Conservation (phyloP, 2,329 filamentous ascomycete genomes). For the Pseudopyricularia javanii region DNA sequence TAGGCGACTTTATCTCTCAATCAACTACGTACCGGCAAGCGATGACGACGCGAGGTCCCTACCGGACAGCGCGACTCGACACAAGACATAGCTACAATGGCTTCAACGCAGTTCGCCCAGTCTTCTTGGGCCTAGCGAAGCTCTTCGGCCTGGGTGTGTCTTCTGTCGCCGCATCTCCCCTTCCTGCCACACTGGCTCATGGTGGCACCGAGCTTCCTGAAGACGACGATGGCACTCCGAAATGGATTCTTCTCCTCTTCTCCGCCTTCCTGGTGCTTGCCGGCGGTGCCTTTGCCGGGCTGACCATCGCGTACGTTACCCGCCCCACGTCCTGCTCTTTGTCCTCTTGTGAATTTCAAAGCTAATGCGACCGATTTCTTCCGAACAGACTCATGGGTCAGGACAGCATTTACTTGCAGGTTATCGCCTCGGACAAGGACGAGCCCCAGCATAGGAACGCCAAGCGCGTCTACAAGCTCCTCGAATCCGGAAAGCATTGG, state of each 20-base stretch:
- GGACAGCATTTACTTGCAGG: constrained; percentile 95
- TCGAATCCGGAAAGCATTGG: constrained; percentile 93
- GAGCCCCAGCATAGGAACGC: constrained; percentile 82
- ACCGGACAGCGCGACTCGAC: neutral
- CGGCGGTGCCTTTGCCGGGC: constrained; percentile 85
- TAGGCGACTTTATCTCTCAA: neutral
- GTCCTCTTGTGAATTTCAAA: neutral
- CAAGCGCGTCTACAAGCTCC: constrained; percentile 62
- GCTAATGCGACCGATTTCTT: neutral
- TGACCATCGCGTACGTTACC: constrained; percentile 67
- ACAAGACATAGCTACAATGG: constrained; percentile 9
- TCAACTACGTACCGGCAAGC: neutral
- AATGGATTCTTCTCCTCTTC: constrained; percentile 72
- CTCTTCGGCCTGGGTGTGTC: constrained; percentile 36
- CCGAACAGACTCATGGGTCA: constrained; percentile 47
- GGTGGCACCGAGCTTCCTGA: constrained; percentile 28
- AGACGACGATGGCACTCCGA: constrained; percentile 44
- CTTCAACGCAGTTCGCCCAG: constrained; percentile 30
- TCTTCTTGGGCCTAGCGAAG: constrained; percentile 37
- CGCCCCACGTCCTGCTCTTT: neutral
- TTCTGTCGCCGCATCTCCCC: constrained; percentile 34
- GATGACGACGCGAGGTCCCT: neutral
- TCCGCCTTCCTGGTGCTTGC: constrained; percentile 73
- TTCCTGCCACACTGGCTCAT: constrained; percentile 17
- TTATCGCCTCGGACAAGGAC: constrained; percentile 75